Evolutionary conservation across 1,139 yeast species (phyloP).

Genomic region (Meyerozyma smithsonii): DNA sequence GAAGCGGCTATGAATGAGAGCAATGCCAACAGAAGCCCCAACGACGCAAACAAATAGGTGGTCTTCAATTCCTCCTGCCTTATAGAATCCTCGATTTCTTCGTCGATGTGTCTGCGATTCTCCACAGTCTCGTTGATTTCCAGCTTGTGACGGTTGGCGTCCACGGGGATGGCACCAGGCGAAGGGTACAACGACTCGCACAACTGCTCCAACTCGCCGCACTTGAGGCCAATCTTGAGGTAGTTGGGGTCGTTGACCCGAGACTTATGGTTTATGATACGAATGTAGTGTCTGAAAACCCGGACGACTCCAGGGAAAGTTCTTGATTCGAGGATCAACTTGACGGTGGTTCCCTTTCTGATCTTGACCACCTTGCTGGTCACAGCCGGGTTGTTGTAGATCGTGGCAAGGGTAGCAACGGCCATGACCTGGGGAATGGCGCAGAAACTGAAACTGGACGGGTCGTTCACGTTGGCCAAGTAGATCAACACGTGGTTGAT

Average conservation of each 20-base stretch:
- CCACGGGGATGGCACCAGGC: conserved; percentile 25
- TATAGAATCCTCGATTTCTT: conserved; percentile 22
- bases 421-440: conserved; percentile 99
- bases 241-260: conserved; percentile 84
- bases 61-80: conserved; percentile 24
- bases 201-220: conserved; percentile 84
- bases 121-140: conserved; percentile 22
- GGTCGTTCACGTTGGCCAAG: conserved; percentile 73
- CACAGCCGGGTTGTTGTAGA: conserved; percentile 76
- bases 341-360: conserved; percentile 86
- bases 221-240: conserved; percentile 72
- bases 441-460: conserved; percentile 83
- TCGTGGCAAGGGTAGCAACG: conserved; percentile 82
- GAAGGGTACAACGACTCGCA: conserved; percentile 71
- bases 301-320: conserved; percentile 71
- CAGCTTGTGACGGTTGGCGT: conserved; percentile 18
- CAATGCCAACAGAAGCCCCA: conserved; percentile 4
- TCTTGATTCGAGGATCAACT: conserved; percentile 68
- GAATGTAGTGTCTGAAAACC: conserved; percentile 70
- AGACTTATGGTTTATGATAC: conserved; percentile 73
- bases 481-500: conserved; percentile 74
- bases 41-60: conserved; percentile 15
- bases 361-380: conserved; percentile 75
- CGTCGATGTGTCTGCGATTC: conserved; percentile 29
- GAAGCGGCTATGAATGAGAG: not conserved